A percentile compares a stretch with the other conserved stretches of the same genome.
These are phyloP conservation scores for Casuarina glauca DNA, from an alignment of 306 rosid species.

Conservation along the genomic window DNA sequence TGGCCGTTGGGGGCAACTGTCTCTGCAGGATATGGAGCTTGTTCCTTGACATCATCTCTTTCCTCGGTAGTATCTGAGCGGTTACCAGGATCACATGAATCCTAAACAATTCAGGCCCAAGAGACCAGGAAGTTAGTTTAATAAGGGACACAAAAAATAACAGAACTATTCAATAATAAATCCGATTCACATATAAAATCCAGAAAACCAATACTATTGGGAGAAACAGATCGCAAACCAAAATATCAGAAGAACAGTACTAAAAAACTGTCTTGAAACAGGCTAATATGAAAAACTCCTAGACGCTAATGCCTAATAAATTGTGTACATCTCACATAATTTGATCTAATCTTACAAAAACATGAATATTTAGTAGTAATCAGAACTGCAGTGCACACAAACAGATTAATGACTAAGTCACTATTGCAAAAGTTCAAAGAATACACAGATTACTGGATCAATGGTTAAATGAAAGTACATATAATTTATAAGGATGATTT, in stretches of 20 bases:
- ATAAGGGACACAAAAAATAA: constrained; percentile 9
- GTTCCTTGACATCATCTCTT: constrained; percentile 71
- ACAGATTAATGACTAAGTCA: neutral
- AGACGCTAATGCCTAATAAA: neutral
- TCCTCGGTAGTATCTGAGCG: constrained; percentile 84
- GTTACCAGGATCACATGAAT: constrained; percentile 78
- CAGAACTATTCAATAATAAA: constrained; percentile 13
- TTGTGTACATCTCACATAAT: neutral
- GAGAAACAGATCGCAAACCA: neutral
- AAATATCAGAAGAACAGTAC: neutral
- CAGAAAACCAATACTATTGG: constrained; percentile 8
- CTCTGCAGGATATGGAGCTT: constrained; percentile 34
- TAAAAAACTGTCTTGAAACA: neutral
- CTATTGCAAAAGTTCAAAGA: neutral
- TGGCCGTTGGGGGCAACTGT: constrained; percentile 34
- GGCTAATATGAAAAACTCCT: constrained; percentile 4
- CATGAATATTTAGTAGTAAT: neutral
- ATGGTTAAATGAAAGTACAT: too few species aligned
- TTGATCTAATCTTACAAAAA: neutral
- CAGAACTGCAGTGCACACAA: neutral
- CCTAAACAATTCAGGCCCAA: constrained; percentile 51
- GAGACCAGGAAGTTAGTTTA: constrained; percentile 13
- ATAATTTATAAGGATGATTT: too few species aligned
- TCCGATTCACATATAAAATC: neutral
- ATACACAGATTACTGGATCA: too few species aligned